Conservation (phyloP, 1,139 yeast species). For the Debaryomyces sp. region DNA sequence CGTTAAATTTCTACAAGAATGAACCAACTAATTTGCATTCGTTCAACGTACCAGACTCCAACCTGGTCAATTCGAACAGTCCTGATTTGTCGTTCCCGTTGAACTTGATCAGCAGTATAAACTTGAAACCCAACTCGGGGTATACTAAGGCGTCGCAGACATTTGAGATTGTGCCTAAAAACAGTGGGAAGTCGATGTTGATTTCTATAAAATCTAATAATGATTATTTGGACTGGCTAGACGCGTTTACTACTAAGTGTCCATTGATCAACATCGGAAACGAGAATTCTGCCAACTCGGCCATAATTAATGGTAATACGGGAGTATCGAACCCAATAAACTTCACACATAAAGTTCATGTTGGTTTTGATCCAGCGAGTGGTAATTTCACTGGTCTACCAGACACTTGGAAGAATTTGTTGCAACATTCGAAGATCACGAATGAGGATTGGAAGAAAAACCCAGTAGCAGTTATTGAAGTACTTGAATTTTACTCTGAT, state of each 20-base stretch:
- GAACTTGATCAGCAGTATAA: conserved; percentile 40
- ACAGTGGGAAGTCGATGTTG: conserved; percentile 62
- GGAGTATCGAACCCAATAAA: conserved; percentile 80
- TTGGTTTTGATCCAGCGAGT: conserved; percentile 66
- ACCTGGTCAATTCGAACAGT: conserved; percentile 17
- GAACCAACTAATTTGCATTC: conserved; percentile 41
- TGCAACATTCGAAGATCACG: conserved; percentile 77
- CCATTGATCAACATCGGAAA: conserved; percentile 57
- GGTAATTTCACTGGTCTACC: conserved; percentile 81
- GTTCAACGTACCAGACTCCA: conserved; percentile 11
- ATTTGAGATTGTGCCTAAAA: conserved; percentile 74
- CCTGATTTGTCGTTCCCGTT: conserved; percentile 48
- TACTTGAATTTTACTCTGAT: conserved; percentile 77
- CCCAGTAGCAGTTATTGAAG: conserved; percentile 88
- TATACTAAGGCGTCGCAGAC: conserved; percentile 66
- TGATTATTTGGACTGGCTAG: conserved; percentile 90
- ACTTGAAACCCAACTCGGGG: conserved; percentile 44
- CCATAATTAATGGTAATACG: conserved; percentile 46
- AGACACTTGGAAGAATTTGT: conserved; percentile 73
- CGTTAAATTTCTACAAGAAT: conserved; percentile 72
- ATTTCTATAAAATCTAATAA: conserved; percentile 77
- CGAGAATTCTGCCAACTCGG: conserved; percentile 18
- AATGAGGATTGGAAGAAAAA: conserved; percentile 84
- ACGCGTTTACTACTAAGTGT: conserved; percentile 83
- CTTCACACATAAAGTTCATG: conserved; percentile 69